Conservation (phyloP, 257 asterid species). For the Capsicum pubescens region DNA sequence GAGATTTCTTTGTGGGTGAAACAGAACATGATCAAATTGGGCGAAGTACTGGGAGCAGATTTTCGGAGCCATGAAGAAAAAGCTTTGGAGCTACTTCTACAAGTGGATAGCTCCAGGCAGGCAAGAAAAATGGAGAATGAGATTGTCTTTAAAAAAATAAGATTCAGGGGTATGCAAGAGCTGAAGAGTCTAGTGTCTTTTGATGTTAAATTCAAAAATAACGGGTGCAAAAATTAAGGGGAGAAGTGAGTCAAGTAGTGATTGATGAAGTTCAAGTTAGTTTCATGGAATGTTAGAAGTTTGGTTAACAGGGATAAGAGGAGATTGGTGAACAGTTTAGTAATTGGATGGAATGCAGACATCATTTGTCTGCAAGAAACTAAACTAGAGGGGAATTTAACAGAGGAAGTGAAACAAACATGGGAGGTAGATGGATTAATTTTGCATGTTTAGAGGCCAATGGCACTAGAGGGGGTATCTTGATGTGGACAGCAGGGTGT, state of each 20-base stretch:
- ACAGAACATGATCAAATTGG: background rate
- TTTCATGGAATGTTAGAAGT: background rate
- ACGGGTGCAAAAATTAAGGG: background rate
- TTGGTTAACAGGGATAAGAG: background rate
- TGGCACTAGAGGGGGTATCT: background rate
- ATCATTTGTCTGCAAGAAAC: background rate
- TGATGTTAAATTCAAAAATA: background rate
- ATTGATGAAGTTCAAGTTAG: background rate
- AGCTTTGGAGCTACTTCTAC: background rate
- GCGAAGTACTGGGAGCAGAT: background rate
- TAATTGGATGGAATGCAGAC: background rate
- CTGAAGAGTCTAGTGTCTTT: background rate
- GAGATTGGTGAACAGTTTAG: background rate
- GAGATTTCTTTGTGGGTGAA: background rate
- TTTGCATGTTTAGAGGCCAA: background rate
- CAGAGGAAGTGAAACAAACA: background rate
- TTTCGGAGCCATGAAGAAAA: background rate
- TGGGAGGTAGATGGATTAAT: background rate
- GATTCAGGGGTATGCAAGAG: background rate
- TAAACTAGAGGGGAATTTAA: background rate
- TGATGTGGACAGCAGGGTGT: background rate
- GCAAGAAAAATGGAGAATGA: background rate
- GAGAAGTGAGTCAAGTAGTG: background rate
- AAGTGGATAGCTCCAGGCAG: background rate
- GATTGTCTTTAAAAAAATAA: background rate